Conservation (phyloP, 202 grass and related monocot species). For the Alloteropsis angusta region DNA sequence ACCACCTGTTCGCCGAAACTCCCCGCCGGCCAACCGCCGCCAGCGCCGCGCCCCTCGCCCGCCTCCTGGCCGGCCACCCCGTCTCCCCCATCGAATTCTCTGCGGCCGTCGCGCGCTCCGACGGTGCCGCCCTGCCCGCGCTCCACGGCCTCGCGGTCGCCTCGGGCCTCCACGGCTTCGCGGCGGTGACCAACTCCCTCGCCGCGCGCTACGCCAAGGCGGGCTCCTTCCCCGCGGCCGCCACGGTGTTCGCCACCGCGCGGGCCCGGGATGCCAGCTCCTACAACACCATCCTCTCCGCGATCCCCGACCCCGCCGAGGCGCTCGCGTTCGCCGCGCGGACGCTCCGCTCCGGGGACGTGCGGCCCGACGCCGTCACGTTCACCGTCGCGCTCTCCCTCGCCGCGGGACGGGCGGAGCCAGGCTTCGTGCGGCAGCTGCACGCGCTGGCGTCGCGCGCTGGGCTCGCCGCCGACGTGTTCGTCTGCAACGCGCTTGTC, state of each 20-base stretch:
- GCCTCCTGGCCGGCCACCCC: neutral
- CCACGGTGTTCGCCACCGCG: constrained; percentile 37
- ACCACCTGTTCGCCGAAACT: constrained; percentile 33
- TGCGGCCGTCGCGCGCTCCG: constrained; percentile 22
- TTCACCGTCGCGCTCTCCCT: constrained; percentile 56
- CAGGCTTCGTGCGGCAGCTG: constrained; percentile 32
- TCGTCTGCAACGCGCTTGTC: constrained; percentile 68
- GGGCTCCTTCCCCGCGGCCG: constrained; percentile 27
- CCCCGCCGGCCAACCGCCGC: neutral
- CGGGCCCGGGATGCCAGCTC: constrained; percentile 38
- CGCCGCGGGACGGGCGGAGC: constrained; percentile 24
- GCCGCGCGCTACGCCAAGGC: constrained; percentile 57
- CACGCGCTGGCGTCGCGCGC: constrained; percentile 51
- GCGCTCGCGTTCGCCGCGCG: constrained; percentile 44
- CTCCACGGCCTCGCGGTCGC: constrained; percentile 52
- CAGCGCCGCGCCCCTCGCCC: neutral
- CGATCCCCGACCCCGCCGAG: constrained; percentile 29
- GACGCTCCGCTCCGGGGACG: constrained; percentile 45
- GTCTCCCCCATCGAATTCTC: constrained; percentile 38
- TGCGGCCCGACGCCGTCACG: constrained; percentile 51
- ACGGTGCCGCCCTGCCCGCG: constrained; percentile 21
- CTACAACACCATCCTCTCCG: constrained; percentile 79
- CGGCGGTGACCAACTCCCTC: constrained; percentile 60
- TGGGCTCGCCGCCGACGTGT: constrained; percentile 38
- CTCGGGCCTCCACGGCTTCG: constrained; percentile 42